Percentiles rank a stretch among this genome's conserved stretches.
Conservation (phyloP, 1,284 basidiomycete species). For the Agaricales sp. region DNA sequence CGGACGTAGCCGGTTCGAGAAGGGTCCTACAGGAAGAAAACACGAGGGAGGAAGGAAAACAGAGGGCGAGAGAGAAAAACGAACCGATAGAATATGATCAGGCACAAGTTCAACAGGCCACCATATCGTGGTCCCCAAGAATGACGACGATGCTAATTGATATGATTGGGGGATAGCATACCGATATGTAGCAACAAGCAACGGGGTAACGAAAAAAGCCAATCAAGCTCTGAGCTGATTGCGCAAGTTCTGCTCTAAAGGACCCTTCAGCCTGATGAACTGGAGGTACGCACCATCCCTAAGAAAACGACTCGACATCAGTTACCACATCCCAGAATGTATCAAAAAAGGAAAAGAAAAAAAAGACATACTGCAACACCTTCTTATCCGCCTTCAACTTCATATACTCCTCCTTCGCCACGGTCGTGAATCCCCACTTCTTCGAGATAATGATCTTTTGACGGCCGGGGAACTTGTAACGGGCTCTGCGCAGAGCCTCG, state of each 20-base stretch:
- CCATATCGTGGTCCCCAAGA: no score
- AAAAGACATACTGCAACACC: slow-evolving; percentile 66
- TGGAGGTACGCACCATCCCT: slow-evolving; percentile 83
- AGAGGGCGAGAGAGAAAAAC: no score
- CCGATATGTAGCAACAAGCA: no score
- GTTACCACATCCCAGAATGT: slow-evolving; percentile 4
- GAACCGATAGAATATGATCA: no score
- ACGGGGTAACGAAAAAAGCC: no score
- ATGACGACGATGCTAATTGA: no score
- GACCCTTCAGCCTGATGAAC: slow-evolving; percentile 84
- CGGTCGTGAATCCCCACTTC: slow-evolving; percentile 98
- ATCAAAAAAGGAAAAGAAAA: slow-evolving; percentile 5
- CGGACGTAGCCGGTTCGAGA: no score
- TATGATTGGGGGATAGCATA: no score
- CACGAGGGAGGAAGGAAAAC: slow-evolving; percentile 16
- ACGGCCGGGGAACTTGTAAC: slow-evolving; percentile 99
- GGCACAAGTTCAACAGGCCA: no score
- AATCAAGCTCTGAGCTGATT: slow-evolving; percentile 70
- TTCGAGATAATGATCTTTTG: slow-evolving; percentile 98
- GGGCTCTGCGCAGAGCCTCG: slow-evolving; percentile 94
- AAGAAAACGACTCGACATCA: slow-evolving; percentile 14
- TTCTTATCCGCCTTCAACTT: slow-evolving; percentile 84
- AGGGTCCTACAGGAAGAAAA: no score
- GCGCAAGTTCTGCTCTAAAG: slow-evolving; percentile 77
- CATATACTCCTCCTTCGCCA: slow-evolving; percentile 84